phyloP scores from a whole-genome alignment of 2,329 filamentous ascomycete genomes.

The Amphichorda felina region DNA sequence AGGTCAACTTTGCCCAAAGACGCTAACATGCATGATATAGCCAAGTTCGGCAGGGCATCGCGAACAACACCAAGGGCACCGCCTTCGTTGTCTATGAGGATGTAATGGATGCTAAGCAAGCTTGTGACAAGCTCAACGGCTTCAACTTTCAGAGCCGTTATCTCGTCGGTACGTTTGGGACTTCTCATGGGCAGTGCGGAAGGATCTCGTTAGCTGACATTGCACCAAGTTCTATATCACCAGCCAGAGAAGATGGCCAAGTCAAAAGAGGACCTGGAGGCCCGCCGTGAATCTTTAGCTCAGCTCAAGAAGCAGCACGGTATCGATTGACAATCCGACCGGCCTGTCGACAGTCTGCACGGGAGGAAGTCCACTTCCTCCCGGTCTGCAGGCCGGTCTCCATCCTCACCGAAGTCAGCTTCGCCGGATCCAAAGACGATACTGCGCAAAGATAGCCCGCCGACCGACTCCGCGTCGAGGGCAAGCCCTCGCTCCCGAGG shows the following conservation, averaged over 20 bases:
- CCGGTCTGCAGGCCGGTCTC: slow-evolving; percentile 51
- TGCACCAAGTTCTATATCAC: slow-evolving; percentile 42
- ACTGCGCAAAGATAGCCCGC: slow-evolving; percentile 28
- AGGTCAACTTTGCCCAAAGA: slow-evolving; percentile 33
- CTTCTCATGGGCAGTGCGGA: neutral
- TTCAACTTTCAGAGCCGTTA: slow-evolving; percentile 99
- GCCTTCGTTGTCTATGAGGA: slow-evolving; percentile 99
- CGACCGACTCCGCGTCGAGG: slow-evolving; percentile 18
- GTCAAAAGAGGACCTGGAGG: slow-evolving; percentile 87
- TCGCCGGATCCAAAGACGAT: slow-evolving; percentile 29
- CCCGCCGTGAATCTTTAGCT: slow-evolving; percentile 94
- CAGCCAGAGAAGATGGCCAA: slow-evolving; percentile 59
- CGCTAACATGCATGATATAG: slow-evolving; percentile 52
- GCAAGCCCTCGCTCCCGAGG: slow-evolving; percentile 24
- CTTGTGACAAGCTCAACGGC: slow-evolving; percentile 98
- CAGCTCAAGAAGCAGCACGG: slow-evolving; percentile 95
- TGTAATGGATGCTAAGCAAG: slow-evolving; percentile 96
- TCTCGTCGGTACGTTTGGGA: slow-evolving; percentile 76
- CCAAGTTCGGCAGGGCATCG: slow-evolving; percentile 97
- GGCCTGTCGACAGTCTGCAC: slow-evolving; percentile 43
- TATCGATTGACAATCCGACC: slow-evolving; percentile 89
- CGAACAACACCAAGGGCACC: slow-evolving; percentile 93
- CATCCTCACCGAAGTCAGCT: slow-evolving; percentile 26
- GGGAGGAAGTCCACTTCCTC: slow-evolving; percentile 11
- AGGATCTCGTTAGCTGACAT: neutral